phyloP scores from a whole-genome alignment of 2,329 filamentous ascomycete genomes.

The Magnaporthiopsis incrustans region DNA sequence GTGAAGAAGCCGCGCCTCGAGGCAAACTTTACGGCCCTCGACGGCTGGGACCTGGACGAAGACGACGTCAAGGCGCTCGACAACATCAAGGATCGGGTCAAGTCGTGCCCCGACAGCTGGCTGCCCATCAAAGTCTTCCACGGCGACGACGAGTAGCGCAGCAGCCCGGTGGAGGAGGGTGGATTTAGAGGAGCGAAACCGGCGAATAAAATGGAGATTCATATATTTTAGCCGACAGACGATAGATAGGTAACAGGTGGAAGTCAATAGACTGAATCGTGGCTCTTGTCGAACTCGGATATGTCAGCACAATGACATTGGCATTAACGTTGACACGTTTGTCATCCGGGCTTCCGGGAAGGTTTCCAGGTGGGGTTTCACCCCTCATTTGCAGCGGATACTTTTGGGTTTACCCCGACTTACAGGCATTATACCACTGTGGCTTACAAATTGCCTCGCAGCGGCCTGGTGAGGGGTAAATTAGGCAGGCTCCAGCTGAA shows the following conservation, averaged over 20 bases:
- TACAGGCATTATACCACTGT: background rate
- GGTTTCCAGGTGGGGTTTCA: background rate
- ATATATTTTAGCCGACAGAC: background rate
- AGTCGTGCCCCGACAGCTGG: constrained; percentile 71
- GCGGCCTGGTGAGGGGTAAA: no score
- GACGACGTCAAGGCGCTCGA: constrained; percentile 66
- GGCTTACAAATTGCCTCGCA: background rate
- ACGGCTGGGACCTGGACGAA: constrained; percentile 64
- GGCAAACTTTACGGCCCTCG: constrained; percentile 60
- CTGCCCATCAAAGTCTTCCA: constrained; percentile 74
- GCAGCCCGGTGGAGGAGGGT: background rate
- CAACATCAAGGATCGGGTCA: constrained; percentile 66
- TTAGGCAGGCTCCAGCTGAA: background rate
- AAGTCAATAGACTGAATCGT: background rate
- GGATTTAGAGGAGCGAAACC: background rate
- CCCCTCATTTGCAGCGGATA: background rate
- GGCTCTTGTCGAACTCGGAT: background rate
- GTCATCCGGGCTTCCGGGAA: background rate
- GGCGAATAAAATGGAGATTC: background rate
- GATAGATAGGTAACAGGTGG: background rate
- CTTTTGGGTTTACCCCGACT: no score
- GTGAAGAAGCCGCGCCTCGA: constrained; percentile 67
- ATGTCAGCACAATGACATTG: no score
- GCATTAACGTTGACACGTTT: background rate
- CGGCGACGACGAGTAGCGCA: constrained; percentile 64